These are phyloP conservation scores for Botrytis medusae DNA, from an alignment of 2,329 filamentous ascomycete genomes.

Conservation along the genomic window DNA sequence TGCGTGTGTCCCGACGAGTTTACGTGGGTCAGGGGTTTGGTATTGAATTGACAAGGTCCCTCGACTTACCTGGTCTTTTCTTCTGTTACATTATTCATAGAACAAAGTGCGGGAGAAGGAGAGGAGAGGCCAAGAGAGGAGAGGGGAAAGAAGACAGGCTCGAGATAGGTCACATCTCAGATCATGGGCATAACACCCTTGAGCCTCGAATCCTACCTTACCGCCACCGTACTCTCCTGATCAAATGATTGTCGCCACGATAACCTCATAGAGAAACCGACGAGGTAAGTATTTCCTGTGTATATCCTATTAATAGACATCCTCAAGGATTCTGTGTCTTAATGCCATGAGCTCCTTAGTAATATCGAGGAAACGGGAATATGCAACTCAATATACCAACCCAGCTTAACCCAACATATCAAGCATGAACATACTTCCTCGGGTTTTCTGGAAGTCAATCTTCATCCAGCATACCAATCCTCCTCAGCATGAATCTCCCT, in stretches of 20 bases:
- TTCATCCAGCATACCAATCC: not conserved
- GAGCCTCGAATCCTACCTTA: slow-evolving; percentile 1
- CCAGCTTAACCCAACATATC: not conserved
- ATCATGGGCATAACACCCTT: not conserved
- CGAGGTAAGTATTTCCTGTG: not conserved
- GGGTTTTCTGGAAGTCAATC: not conserved
- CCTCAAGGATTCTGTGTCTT: not conserved
- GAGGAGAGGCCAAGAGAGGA: too few species aligned
- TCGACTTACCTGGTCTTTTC: not conserved
- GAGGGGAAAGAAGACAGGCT: not conserved
- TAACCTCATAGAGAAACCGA: not conserved
- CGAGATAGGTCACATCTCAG: not conserved
- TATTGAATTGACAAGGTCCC: not conserved
- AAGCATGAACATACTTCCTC: not conserved
- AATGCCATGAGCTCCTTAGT: slow-evolving; percentile 3
- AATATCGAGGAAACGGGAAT: not conserved
- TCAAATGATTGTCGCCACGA: slow-evolving; percentile 6
- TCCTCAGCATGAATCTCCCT: not conserved
- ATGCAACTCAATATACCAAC: not conserved
- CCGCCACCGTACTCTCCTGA: not conserved
- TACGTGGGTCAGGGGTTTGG: slow-evolving; percentile 3
- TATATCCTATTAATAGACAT: not conserved
- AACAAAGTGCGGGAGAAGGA: not conserved
- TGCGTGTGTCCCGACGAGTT: not conserved
- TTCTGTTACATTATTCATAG: not conserved